Evolutionary conservation across 2,329 filamentous ascomycete species (phyloP).

Genomic region (Seiridium unicorne): DNA sequence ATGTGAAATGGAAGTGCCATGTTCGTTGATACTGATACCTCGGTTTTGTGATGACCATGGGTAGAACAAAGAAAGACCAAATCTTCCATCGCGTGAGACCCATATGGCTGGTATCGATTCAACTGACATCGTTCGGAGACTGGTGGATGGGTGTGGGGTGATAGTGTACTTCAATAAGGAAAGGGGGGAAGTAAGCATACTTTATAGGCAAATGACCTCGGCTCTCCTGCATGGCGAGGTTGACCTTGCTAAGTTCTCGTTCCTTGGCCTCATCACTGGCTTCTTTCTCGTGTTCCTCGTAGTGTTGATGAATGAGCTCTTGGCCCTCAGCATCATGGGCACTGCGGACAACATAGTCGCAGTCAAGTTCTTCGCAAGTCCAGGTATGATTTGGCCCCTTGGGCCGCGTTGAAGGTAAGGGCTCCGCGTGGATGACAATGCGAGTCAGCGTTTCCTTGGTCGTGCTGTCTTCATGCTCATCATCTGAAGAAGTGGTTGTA

Average conservation of each 20-base stretch:
- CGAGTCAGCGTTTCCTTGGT: conserved; percentile 12
- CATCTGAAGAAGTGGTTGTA: not conserved
- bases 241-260: conserved; percentile 36
- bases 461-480: conserved; percentile 5
- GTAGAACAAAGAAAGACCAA: too few species aligned
- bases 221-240: conserved; percentile 56
- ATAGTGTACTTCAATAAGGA: conserved; percentile 29
- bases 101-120: too few species aligned
- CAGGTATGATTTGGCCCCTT: conserved; percentile 63
- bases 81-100: too few species aligned
- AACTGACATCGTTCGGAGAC: not conserved
- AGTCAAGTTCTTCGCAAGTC: conserved; percentile 64
- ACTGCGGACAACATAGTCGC: conserved; percentile 61
- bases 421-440: conserved; percentile 48
- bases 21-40: not conserved
- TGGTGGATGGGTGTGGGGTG: conserved; percentile 10
- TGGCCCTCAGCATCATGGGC: conserved; percentile 56
- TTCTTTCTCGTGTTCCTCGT: conserved; percentile 58
- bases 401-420: conserved; percentile 45
- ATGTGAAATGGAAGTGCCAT: not conserved
- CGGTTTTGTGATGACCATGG: not conserved
- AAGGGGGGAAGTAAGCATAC: conserved; percentile 43
- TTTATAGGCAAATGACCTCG: conserved; percentile 54
- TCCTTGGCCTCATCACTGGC: conserved; percentile 40
- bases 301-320: conserved; percentile 58